These are phyloP conservation scores for Blumeria hordei DNA, from an alignment of 2,329 filamentous ascomycete species.

Conservation along the genomic window DNA sequence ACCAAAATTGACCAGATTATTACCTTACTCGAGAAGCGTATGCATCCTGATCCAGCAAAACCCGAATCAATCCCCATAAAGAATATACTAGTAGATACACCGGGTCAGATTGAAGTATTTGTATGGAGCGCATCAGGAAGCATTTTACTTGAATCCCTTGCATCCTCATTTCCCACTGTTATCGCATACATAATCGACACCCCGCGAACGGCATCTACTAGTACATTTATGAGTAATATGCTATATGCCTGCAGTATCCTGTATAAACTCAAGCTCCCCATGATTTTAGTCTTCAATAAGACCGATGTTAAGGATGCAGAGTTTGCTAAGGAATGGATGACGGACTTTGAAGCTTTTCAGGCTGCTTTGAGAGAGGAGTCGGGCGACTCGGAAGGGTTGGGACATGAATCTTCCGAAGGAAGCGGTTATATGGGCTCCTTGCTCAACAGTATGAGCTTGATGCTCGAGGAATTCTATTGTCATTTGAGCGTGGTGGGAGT, in stretches of 20 bases:
- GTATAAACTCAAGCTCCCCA: constrained; percentile 94
- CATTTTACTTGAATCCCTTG: constrained; percentile 78
- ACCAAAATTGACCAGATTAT: constrained; percentile 97
- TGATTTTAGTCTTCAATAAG: constrained; percentile 99
- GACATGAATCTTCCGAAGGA: constrained; percentile 39
- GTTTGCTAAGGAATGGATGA: constrained; percentile 98
- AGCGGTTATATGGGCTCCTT: constrained; percentile 92
- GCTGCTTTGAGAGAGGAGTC: constrained; percentile 47
- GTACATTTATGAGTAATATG: constrained; percentile 99
- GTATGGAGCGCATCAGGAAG: constrained; percentile 93
- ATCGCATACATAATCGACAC: constrained; percentile 97
- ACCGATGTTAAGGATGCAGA: constrained; percentile 79
- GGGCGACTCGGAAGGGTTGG: constrained; percentile 50
- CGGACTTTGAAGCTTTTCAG: constrained; percentile 91
- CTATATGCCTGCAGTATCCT: constrained; percentile 95
- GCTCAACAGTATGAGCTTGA: constrained; percentile 91
- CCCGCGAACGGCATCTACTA: constrained; percentile 73
- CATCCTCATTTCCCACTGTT: constrained; percentile 85
- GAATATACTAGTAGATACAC: constrained; percentile 82
- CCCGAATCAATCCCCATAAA: constrained; percentile 36
- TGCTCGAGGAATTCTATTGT: constrained; percentile 93
- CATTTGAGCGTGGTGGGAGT: constrained; percentile 85
- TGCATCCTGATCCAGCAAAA: constrained; percentile 34
- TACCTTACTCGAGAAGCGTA: constrained; percentile 68
- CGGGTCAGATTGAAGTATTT: constrained; percentile 95